Evolutionary conservation across 148 eudicot species (phyloP), one percentile per base, ranked within the genome.

Genomic region (Rhododendron kiyosumense): DNA sequence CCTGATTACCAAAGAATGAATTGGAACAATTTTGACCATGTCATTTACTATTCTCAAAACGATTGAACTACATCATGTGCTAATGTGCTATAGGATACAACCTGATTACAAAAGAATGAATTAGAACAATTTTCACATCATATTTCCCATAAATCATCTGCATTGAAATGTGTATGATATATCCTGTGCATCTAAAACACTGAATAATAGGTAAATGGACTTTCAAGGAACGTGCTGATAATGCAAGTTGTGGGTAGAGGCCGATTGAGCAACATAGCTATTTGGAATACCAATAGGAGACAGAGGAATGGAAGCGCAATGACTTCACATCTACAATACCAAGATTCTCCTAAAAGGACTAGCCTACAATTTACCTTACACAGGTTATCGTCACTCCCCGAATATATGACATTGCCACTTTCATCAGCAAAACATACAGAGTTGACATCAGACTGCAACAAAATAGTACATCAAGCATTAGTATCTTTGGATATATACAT

Each of bases 351-450:
- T 9, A 32, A 26, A 34, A 54, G 46, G 0, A 18, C n/a, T 49
- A 51, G 48, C 11, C 51, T 10, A 51, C 48, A 73, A 36, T 73
- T 89, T 91, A 96, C 98, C 90, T 95, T 96, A 89, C 96, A 94
- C 83, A 96, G 89, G 86, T 83, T 87, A 88, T 96, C 98, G 69
- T 96, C 98, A 85, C 99, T 93, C 84, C 99, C 98, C 48, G 99
- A 96, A 86, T 90, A 96, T 69, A 95, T 89, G 82, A 96, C 84
- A 86, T 96, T 87, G 85, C 98, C 95, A 88, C 92, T 90, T 87
- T 92, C 98, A 86, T 96, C 99, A 84, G 96, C 99, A 87, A 96
- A 96, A 89, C 98, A 96, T 71, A 95, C 99, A 41, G 95, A 85
- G 85, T 96, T 96, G 86, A 96, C 99, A 93, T 96, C 99, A 81